Conservation (phyloP, 441 rosid genomes). For the Pelargonium citronellum region DNA sequence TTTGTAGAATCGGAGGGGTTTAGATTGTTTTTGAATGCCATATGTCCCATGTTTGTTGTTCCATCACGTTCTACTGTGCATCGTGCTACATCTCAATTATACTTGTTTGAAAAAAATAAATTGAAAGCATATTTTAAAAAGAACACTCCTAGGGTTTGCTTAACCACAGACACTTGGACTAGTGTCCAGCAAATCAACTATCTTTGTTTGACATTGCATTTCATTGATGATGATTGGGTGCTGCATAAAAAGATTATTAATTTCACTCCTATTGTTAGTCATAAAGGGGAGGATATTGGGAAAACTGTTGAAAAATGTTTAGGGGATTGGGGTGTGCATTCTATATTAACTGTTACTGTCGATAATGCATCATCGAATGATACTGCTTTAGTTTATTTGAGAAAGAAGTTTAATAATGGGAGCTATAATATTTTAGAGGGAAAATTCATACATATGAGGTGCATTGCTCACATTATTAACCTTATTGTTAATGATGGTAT, state of each 20-base stretch:
- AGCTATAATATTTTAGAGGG: background rate
- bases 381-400: background rate
- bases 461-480: no score
- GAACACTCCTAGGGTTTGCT: constrained; percentile 10
- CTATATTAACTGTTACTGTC: background rate
- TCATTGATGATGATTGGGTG: no score
- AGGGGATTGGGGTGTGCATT: constrained; percentile 6
- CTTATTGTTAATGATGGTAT: background rate
- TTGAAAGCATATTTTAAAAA: no score
- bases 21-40: no score
- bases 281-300: constrained; percentile 7
- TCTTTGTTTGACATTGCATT: constrained; percentile 3
- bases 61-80: no score
- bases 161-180: constrained; percentile 12
- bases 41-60: no score
- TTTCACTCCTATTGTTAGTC: constrained; percentile 8
- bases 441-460: constrained; percentile 1
- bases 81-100: no score
- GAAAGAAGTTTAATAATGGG: background rate
- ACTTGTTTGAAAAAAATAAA: no score
- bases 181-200: background rate
- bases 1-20: no score
- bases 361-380: constrained; percentile 17
- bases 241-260: constrained; percentile 3
- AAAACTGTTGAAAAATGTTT: background rate